phyloP scores from a whole-genome alignment of 169 alveolate species.

The Sarcocystis neurona region DNA sequence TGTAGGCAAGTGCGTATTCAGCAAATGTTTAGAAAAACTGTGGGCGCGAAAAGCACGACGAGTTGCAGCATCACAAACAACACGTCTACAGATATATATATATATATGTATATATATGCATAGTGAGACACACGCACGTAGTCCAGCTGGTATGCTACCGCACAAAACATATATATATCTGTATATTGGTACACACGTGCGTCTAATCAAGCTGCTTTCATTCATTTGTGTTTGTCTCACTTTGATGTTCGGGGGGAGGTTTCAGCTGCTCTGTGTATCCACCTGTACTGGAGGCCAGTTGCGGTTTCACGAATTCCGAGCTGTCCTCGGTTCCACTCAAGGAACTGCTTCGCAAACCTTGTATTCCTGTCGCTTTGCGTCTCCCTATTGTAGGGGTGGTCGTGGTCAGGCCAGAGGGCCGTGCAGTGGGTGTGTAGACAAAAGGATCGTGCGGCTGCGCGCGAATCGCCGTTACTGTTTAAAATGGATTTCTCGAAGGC shows the following conservation, averaged over 20 bases:
- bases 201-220: background rate
- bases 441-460: background rate
- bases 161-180: background rate
- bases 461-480: background rate
- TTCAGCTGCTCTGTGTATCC: background rate
- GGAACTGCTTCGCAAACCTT: background rate
- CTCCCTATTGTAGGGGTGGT: background rate
- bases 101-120: background rate
- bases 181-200: background rate
- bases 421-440: background rate
- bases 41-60: too few species aligned
- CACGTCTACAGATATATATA: background rate
- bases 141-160: background rate
- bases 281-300: constrained; percentile 24
- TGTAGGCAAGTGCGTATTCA: too few species aligned
- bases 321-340: constrained; percentile 5
- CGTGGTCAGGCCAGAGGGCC: background rate
- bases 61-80: too few species aligned
- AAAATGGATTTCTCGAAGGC: too few species aligned
- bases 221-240: background rate
- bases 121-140: background rate
- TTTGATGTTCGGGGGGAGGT: background rate
- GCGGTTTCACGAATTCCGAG: background rate
- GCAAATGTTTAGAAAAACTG: too few species aligned
- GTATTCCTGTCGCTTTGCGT: background rate